Percentiles rank a stretch among this genome's conserved stretches.
phyloP scores from a whole-genome alignment of 495 filamentous ascomycete species.

The Oleoguttula mirabilis region DNA sequence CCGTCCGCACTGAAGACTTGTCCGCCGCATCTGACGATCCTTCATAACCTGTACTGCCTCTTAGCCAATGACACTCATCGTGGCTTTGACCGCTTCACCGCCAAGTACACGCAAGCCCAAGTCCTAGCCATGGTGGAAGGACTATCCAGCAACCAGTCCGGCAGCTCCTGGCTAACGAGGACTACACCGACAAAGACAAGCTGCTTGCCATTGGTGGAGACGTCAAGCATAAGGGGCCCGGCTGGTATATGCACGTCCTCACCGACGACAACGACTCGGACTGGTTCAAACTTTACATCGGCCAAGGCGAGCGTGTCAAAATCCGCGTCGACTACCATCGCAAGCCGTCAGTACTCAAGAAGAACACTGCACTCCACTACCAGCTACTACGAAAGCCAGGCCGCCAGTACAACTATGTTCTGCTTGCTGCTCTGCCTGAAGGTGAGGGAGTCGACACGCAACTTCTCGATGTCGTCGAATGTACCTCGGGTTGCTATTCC shows the following conservation, averaged over 20 bases:
- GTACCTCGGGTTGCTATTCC: neutral
- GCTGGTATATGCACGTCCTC: neutral
- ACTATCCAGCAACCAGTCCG: neutral
- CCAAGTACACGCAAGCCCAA: neutral
- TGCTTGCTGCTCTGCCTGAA: neutral
- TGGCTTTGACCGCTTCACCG: neutral
- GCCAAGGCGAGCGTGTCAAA: neutral
- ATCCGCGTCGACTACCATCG: neutral
- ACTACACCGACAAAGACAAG: neutral
- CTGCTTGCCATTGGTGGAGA: neutral
- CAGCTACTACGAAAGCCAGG: neutral
- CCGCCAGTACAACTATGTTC: neutral
- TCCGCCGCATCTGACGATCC: neutral
- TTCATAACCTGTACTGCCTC: neutral
- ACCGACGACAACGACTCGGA: conserved; percentile 1
- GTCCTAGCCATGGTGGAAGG: neutral
- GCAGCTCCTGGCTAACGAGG: neutral
- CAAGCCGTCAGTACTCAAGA: neutral
- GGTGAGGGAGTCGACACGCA: neutral
- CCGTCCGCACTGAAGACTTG: neutral
- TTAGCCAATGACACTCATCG: neutral
- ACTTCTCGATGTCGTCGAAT: neutral
- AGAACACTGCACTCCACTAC: neutral
- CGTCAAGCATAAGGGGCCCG: neutral
- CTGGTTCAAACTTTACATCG: neutral